Percentiles rank a stretch among this genome's conserved stretches.
Conservation (phyloP, 495 filamentous ascomycete genomes). For the Usnea hakonensis region DNA sequence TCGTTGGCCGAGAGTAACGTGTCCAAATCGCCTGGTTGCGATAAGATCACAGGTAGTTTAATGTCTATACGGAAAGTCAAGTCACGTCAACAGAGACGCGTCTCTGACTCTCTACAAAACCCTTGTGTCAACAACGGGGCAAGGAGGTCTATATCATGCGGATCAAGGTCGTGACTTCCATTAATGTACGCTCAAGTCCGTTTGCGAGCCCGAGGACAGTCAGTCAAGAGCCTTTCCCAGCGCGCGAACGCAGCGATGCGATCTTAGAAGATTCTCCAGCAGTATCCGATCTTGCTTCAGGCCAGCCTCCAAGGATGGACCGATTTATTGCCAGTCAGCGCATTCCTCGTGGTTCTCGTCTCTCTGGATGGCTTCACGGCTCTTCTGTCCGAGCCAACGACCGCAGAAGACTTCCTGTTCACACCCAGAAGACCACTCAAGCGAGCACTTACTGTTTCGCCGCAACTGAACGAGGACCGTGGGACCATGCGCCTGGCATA, state of each 20-base stretch:
- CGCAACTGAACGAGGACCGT: neutral
- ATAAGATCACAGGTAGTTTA: neutral
- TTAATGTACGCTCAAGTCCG: slow-evolving; percentile 15
- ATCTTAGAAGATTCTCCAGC: neutral
- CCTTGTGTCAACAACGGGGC: neutral
- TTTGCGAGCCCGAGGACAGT: neutral
- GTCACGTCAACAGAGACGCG: slow-evolving; percentile 14
- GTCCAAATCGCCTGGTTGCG: slow-evolving; percentile 2
- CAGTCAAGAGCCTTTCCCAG: slow-evolving; percentile 3
- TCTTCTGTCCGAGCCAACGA: slow-evolving; percentile 13
- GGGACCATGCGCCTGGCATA: slow-evolving; percentile 5
- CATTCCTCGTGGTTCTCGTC: slow-evolving; percentile 16
- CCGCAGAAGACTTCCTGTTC: neutral
- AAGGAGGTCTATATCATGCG: slow-evolving; percentile 11
- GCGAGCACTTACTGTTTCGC: slow-evolving; percentile 1
- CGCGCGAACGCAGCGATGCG: neutral
- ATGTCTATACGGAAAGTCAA: slow-evolving; percentile 1
- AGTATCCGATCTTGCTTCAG: slow-evolving; percentile 3
- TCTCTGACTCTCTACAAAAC: neutral
- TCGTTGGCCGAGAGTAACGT: slow-evolving; percentile 6
- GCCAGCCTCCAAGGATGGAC: neutral
- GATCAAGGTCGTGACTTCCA: slow-evolving; percentile 16
- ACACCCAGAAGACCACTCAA: slow-evolving; percentile 10
- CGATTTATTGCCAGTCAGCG: slow-evolving; percentile 15
- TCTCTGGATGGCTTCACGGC: slow-evolving; percentile 22